phyloP scores from a whole-genome alignment of 2,329 filamentous ascomycete species.

The Saccharata proteae region DNA sequence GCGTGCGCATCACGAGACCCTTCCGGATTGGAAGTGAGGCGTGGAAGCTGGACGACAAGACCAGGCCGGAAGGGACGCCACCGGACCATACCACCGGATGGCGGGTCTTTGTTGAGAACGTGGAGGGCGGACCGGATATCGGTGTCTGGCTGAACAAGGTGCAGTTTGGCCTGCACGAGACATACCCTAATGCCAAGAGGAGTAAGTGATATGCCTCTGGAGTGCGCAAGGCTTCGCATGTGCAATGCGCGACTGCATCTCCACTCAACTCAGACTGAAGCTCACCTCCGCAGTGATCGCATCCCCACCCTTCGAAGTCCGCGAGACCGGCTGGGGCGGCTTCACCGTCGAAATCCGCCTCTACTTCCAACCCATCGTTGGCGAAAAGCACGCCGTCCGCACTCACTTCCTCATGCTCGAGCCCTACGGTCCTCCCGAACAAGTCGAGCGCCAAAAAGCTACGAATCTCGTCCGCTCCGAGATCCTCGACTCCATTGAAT shows the following conservation, averaged over 20 bases:
- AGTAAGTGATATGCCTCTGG: constrained; percentile 46
- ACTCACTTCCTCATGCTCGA: constrained; percentile 89
- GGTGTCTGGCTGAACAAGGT: constrained; percentile 95
- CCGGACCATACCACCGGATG: constrained; percentile 93
- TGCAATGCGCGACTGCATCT: no score
- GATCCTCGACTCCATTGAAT: constrained; percentile 86
- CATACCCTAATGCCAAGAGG: constrained; percentile 80
- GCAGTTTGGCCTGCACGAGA: constrained; percentile 96
- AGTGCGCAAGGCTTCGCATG: no score
- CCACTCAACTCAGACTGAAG: background rate
- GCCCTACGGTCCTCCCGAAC: constrained; percentile 63
- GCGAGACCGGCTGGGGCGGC: constrained; percentile 94
- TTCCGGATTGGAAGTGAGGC: constrained; percentile 38
- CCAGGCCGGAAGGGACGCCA: constrained; percentile 55
- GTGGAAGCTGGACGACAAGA: constrained; percentile 47
- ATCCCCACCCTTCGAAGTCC: constrained; percentile 63
- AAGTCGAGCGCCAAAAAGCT: constrained; percentile 45
- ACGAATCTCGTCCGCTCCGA: constrained; percentile 58
- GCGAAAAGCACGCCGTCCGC: constrained; percentile 90
- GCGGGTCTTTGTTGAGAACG: constrained; percentile 84
- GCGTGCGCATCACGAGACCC: constrained; percentile 28
- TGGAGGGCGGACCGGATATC: constrained; percentile 74
- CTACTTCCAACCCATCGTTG: constrained; percentile 77
- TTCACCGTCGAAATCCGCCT: constrained; percentile 94
- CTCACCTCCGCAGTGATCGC: constrained; percentile 1